Base-by-base conservation (phyloP, 2,329 filamentous ascomycete genomes). In the Cytospora piceicola region DNA sequence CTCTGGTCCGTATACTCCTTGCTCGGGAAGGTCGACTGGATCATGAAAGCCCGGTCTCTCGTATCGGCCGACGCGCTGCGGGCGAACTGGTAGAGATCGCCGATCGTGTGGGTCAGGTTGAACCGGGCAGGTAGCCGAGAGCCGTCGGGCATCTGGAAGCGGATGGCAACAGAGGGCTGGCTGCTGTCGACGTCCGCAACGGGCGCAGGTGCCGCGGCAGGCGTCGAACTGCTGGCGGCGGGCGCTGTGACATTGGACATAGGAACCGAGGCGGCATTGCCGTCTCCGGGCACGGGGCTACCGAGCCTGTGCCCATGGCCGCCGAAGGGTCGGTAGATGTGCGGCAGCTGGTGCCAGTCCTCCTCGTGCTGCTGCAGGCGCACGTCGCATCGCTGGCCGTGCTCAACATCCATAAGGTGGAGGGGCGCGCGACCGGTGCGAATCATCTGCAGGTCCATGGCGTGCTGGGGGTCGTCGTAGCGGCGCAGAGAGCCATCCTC, bases 21-120 rank as follows among this genome's bases (percentile, higher is more conserved):
- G 73, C 87, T 92, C 5, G 92, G 92, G 76, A 95, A 95, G 0
- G 91, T 94, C 0, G 92, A 95, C 69, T 90, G 90, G 53, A 96
- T 80, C 3, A 92, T 89, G 82, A 90, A 95, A 4, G 82, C 72
- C n/a, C 91, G 83, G 49, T 77, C 74, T 34, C 80, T 79, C 58
- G 85, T 84, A 8, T 82, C 83, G 0, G 87, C 75, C 30, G 85
- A 88, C 0, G 90, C 84, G n/a, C 84, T 82, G 66, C 85, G 80
- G 67, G 94, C 86, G 72, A 94, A 94, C 11, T 82, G 80, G 76
- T 95, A 94, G 11, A 96, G 84, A 70, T 94, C 90, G 20, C 87
- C 89, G 56, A 96, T 79, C 0, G 91, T 95, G 71, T 93, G 89
- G 0, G 85, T 89, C 0, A 89, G 88, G 79, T 95, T 95, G 79